Conservation (phyloP, 805 yeast species). For the Saccharomycopsis guyanensis region DNA sequence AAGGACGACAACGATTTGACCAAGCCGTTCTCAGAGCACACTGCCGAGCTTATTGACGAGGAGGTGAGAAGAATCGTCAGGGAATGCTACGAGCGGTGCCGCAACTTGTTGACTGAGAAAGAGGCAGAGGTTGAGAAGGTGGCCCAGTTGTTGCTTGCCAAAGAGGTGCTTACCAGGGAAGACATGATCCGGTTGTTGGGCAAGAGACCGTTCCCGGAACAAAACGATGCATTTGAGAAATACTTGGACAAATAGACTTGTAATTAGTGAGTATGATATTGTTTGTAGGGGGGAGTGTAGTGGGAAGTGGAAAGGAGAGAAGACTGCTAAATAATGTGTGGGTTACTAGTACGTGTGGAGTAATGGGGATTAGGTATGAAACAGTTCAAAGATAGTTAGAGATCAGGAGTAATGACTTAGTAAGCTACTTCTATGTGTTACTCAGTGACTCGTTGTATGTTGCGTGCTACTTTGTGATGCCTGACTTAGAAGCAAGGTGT, state of each 20-base stretch:
- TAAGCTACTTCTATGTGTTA: no score
- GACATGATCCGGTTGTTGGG: constrained; percentile 75
- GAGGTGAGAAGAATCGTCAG: constrained; percentile 63
- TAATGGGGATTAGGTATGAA: no score
- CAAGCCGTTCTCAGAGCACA: constrained; percentile 67
- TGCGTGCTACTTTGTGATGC: no score
- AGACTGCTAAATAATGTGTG: not conserved
- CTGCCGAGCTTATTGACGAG: constrained; percentile 57
- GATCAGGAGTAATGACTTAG: no score
- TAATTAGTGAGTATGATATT: not conserved
- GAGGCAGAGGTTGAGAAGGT: constrained; percentile 55
- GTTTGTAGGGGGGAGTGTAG: no score
- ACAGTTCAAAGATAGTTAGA: no score
- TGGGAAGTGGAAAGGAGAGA: not conserved
- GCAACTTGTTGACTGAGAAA: constrained; percentile 48
- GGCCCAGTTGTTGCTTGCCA: constrained; percentile 62
- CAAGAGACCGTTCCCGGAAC: constrained; percentile 68
- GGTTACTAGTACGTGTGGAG: no score
- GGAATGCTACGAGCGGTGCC: constrained; percentile 58
- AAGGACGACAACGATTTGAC: constrained; percentile 45
- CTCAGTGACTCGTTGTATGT: no score
- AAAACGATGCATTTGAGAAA: constrained; percentile 85
- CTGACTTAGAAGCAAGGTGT: no score
- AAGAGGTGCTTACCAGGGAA: constrained; percentile 75
- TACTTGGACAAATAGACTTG: constrained; percentile 36